Base-by-base conservation (phyloP, 2,329 filamentous ascomycete genomes). In the Paraconiothyrium brasiliense region DNA sequence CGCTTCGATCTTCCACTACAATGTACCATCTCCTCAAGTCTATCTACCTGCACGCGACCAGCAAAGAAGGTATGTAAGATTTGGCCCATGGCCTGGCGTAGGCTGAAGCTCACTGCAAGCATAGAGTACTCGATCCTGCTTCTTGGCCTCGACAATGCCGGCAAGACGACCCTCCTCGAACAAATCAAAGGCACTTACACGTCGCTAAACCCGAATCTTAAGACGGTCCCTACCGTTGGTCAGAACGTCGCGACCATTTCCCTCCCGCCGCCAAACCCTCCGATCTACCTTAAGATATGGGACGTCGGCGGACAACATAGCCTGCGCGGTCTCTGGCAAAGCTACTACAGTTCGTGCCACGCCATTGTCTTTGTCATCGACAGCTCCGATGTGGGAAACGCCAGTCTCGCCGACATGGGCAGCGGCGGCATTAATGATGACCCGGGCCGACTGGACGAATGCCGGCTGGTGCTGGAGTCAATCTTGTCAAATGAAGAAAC, bases 211-310 rank as follows among this genome's bases (percentile, higher is more conserved):
- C 81, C 88, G 83, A 83, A 85, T 64, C 84, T 88, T 69, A 94
- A 95, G 78, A 97, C 94, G 48, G 94, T 98, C 8, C 95, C 95
- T 32, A 99, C 95, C 22, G 94, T 98, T 71, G 95, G 95, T 67
- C 95, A 98, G 79, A 98, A 98, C 81, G 94, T 98, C 67, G 92
- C 92, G 65, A 95, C 94, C 50, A 92, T 99, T 76, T 89, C 91
- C 24, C 86, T 98, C 27, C 73, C 76, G 1, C 72, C 73, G 2
- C 76, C 76, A 8, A 72, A 76, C 51, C 91, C 93, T 16, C 93
- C 97, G 79, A 94, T 97, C 88, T 97, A 98, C 84, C 85, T 99
- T 75, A 97, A 97, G 84, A 91, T 99, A 72, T 98, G 95, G 95
- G 95, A 99, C 77, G 93, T 99, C 0, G 95, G 95, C 67, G 95